Conservation (phyloP, 345 rosid species). For the Salix caprea region DNA sequence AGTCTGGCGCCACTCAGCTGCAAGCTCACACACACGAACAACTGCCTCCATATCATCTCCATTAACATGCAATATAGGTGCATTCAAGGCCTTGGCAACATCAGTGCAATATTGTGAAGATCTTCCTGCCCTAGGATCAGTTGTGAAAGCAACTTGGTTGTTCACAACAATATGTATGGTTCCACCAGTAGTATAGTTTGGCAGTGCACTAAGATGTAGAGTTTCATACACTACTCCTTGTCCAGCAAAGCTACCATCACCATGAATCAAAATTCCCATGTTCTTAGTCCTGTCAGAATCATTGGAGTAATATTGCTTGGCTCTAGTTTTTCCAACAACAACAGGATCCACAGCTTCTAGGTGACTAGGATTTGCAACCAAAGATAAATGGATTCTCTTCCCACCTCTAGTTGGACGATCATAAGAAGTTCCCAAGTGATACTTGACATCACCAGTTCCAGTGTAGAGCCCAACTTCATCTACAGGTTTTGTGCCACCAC, state of each 20-base stretch:
- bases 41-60: constrained; percentile 81
- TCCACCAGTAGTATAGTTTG: constrained; percentile 72
- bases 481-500: constrained; percentile 74
- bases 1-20: constrained; percentile 85
- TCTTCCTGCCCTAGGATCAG: constrained; percentile 73
- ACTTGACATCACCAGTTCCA: constrained; percentile 82
- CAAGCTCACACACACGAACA: constrained; percentile 73
- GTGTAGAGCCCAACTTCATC: constrained; percentile 82
- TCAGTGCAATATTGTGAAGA: constrained; percentile 86
- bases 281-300: constrained; percentile 61
- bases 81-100: constrained; percentile 81
- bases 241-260: constrained; percentile 89
- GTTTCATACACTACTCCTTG: constrained; percentile 89
- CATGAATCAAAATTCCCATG: constrained; percentile 75
- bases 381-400: constrained; percentile 73
- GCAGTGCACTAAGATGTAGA: constrained; percentile 85
- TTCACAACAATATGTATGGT: constrained; percentile 82
- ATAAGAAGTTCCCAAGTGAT: constrained; percentile 82
- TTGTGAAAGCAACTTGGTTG: constrained; percentile 86
- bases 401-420: constrained; percentile 90
- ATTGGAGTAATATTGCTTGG: constrained; percentile 70
- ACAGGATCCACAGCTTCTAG: constrained; percentile 88
- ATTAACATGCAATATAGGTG: constrained; percentile 75
- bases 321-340: constrained; percentile 79
- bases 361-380: constrained; percentile 89